Evolutionary conservation across 345 rosid genomes (phyloP), one percentile per base, ranked within the genome.

Genomic region (Clausena lansium): DNA sequence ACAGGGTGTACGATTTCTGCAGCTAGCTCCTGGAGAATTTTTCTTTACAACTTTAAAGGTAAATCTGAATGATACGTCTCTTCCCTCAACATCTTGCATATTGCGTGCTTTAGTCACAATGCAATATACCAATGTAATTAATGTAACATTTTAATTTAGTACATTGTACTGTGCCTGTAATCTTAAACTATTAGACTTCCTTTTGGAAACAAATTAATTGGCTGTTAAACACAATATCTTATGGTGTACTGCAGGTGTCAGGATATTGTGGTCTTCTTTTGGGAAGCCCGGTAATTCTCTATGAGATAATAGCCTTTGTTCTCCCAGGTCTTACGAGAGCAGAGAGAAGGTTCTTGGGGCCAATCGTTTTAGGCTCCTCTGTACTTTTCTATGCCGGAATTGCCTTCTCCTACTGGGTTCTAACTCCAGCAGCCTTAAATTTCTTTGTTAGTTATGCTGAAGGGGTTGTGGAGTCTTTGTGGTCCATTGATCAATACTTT

Each of bases 401-500:
- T 15, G 57, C 76, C 33, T 95, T 95, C 89, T 95, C 99, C 74
- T 95, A 95, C 88, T 78, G 77, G 85, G 83, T 95, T 74, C 83
- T 95, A 70, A 89, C 95, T 76, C 99, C 98, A n/a, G 99, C 97
- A 57, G 99, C 99, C 75, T 87, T 95, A 82, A 95, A 92, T 77
- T 95, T 93, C 92, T 96, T 96, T 77, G 98, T 96, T 54, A 89
- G 78, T 74, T 96, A 96, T 67, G 97, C 99, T 0, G 99, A 96
- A 88, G 99, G 99, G 47, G 98, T 81, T 72, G 99, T 93, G 35
- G 99, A 96, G 82, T 96, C 98, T 57, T 70, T 96, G 67, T 96
- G 98, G 99, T 96, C 99, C 77, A 96, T 96, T 71, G 99, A 96
- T 85, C 99, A 92, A 80, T 96, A 93, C 91, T 96, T 93, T 57